A percentile compares a stretch with the other conserved stretches of the same genome.
phyloP scores from a whole-genome alignment of 73 alveolate species.

The Breviolum minutum region DNA sequence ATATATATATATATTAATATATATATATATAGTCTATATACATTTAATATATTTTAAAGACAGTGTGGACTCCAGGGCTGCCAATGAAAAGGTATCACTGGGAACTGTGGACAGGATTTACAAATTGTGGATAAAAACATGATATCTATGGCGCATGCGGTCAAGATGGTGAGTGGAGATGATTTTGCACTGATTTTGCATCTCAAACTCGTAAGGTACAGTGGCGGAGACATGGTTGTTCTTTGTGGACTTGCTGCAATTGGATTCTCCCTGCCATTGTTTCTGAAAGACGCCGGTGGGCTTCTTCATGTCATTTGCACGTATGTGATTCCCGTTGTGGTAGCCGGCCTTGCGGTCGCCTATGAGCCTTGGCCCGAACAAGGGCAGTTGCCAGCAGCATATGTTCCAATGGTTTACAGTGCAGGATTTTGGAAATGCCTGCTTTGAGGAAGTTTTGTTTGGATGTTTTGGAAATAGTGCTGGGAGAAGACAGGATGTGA shows the following conservation, averaged over 20 bases:
- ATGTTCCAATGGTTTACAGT: not conserved
- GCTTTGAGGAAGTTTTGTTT: too few relatives aligned
- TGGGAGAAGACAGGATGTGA: too few relatives aligned
- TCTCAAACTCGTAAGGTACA: slow-evolving; percentile 5
- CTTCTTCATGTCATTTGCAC: slow-evolving; percentile 11
- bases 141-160: not conserved
- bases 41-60: too few relatives aligned
- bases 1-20: not conserved
- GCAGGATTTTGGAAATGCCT: too few relatives aligned
- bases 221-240: slow-evolving; percentile 59
- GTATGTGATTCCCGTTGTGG: slow-evolving; percentile 12
- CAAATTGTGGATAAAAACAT: too few relatives aligned
- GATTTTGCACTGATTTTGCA: not conserved
- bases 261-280: slow-evolving; percentile 54
- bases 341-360: slow-evolving; percentile 69
- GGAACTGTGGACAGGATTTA: not conserved
- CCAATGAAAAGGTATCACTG: too few relatives aligned
- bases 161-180: not conserved
- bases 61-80: too few relatives aligned
- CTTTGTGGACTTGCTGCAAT: slow-evolving; percentile 27
- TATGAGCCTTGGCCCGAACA: not conserved
- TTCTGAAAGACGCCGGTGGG: slow-evolving; percentile 46
- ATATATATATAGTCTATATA: too few relatives aligned
- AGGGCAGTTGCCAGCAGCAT: not conserved
- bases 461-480: too few relatives aligned